Percentiles rank a stretch among this genome's conserved stretches.
These are phyloP conservation scores for Hypoxylon sp. DNA, from an alignment of 2,329 filamentous ascomycete genomes.

Conservation along the genomic window DNA sequence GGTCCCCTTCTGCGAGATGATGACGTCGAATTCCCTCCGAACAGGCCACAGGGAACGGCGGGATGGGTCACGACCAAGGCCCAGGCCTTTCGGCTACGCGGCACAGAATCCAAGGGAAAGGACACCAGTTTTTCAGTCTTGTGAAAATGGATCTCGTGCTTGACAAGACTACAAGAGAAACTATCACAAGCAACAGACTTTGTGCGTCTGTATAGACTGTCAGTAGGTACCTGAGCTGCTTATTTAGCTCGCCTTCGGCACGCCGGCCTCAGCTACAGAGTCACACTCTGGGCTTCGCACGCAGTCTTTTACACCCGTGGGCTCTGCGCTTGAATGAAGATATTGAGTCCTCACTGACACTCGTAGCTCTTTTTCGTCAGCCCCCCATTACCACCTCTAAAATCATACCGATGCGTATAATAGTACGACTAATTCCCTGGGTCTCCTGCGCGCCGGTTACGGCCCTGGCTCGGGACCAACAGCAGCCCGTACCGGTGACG, in stretches of 20 bases:
- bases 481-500: constrained; percentile 32
- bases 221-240: no score
- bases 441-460: constrained; percentile 9
- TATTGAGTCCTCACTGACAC: background rate
- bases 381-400: background rate
- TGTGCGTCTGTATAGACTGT: no score
- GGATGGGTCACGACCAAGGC: background rate
- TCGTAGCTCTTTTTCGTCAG: background rate
- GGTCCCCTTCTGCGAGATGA: background rate
- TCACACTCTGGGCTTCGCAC: no score
- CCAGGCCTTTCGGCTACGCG: background rate
- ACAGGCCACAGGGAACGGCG: background rate
- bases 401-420: constrained; percentile 4
- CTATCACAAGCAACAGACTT: no score
- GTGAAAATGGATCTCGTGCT: background rate
- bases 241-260: no score
- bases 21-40: background rate
- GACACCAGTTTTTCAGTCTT: background rate
- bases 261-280: no score
- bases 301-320: no score
- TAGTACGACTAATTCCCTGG: constrained; percentile 11
- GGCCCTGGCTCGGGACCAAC: constrained; percentile 7
- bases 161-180: background rate
- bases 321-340: background rate
- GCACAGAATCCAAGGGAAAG: background rate